phyloP scores from a whole-genome alignment of 352 stramenopile genomes.

The Phytopythium chamaehyphon region DNA sequence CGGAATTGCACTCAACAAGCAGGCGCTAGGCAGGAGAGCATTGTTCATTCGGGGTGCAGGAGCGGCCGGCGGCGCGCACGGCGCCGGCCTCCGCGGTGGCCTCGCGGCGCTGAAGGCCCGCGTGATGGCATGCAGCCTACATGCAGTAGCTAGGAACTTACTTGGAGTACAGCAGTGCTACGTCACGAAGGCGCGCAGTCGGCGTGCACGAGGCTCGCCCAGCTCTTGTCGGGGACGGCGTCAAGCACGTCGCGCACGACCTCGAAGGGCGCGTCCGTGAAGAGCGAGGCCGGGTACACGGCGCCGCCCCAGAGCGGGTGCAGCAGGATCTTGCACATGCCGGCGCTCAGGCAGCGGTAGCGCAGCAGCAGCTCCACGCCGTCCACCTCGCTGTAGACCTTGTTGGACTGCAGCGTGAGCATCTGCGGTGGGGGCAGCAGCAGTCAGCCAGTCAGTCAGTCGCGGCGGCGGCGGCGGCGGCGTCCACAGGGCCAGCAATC shows the following conservation, averaged over 20 bases:
- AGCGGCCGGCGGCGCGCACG: no score
- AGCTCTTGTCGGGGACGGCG: slow-evolving; percentile 26
- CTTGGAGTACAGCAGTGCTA: no score
- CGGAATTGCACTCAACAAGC: no score
- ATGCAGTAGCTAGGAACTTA: no score
- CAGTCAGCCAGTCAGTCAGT: background rate
- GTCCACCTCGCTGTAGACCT: slow-evolving; percentile 96
- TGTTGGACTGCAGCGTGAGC: slow-evolving; percentile 89
- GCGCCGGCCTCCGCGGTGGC: no score
- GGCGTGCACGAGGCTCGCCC: slow-evolving; percentile 13
- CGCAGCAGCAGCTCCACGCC: slow-evolving; percentile 88
- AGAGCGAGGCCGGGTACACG: slow-evolving; percentile 96
- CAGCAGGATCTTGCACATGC: slow-evolving; percentile 96
- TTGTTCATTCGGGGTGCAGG: no score
- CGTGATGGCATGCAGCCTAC: no score
- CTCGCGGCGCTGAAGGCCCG: no score
- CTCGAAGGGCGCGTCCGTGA: slow-evolving; percentile 90
- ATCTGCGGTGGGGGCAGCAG: slow-evolving; percentile 44
- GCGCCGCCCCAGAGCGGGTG: slow-evolving; percentile 93
- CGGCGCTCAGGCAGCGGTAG: slow-evolving; percentile 84
- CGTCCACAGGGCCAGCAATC: background rate
- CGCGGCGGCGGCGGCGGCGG: background rate
- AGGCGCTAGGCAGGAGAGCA: no score
- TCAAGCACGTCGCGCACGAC: slow-evolving; percentile 66
- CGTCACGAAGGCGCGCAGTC: background rate